Evolutionary conservation across 2,329 filamentous ascomycete species (phyloP), one percentile per base, ranked within the genome.

Genomic region (Cryphonectria nitschkei): DNA sequence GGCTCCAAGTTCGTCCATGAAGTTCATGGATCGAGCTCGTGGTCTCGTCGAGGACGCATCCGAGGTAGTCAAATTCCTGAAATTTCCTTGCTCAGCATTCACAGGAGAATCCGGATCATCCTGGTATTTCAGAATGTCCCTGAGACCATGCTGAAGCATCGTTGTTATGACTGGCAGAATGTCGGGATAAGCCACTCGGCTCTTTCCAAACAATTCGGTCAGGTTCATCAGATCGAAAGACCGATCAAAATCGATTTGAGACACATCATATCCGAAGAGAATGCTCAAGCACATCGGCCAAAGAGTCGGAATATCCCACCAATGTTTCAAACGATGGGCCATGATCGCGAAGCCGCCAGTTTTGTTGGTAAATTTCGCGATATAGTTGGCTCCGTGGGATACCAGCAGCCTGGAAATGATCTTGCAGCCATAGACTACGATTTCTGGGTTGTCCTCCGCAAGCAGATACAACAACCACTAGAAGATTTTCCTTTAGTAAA

Each of bases 391-490:
- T 4, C 95, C 95, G 76, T 97, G 94, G 0, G 91, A 86, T n/a
- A 95, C 89, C 7, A 99, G 84, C 3, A 98, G 86, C 52, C 94
- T 90, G 34, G 94, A 91, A 34, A 99, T 83, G 67, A 99, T 95
- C 77, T 92, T 95, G 75, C 90, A 88, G 19, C 93, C 93, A 67
- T 94, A 87, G 19, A 94, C 86, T 14, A 98, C 92, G 32, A 97
- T 91, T 74, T 94, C 92, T 7, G 93, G 87, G 71, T 98, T 93
- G 73, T 93, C 89, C 78, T 98, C 95, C 9, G 93, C 93, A 66
- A 98, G 86, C 19, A 99, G 87, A 80, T 98, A 97, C 19, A 99
- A 83, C 19, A 97, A 87, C 95, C 95, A 98, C 91, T 95, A 74
- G 61, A 70, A 19, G 37, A 11, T 16, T n/a, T 32, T 19, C 4